Base-by-base conservation (phyloP, 1,284 basidiomycete species). In the Ceratobasidium sp. region DNA sequence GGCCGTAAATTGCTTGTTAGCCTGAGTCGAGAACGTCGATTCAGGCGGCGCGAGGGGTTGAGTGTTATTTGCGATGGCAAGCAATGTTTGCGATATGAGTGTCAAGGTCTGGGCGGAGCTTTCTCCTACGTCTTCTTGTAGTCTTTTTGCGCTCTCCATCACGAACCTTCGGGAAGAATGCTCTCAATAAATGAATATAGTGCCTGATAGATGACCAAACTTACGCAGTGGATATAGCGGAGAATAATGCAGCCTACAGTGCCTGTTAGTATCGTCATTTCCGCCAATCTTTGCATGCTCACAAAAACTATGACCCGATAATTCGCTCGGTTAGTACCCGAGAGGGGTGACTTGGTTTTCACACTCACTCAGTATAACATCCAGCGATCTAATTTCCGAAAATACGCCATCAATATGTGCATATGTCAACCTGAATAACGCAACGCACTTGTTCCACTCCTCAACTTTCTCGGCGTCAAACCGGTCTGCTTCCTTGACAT, bases 221-320 rank as follows among this genome's bases (percentile, higher is more conserved):
- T 2, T 20, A 55, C 53, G 53, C 32, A 35, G 53, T 55, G 4
- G 53, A 35, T 6, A 55, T 34, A 10, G 53, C 53, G 5, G 53
- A 55, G 53, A 55, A 55, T 25, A 55, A 22, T 6, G 53, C 53
- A 20, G 53, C 53, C 53, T 55, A 50, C 12, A 10, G 6, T 12
- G 5, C 13, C 13, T 31, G 29, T 20, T 27, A 20, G 13, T 27
- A 10, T 38, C 17, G 40, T 15, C 22, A 29, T 17, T 38, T 35
- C 2, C 12, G 13, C 34, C 5, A 35, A 17, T n/a, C n/a, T n/a
- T n/a, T n/a, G 35, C n/a, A n/a, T n/a, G 35, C 53, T 55, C 13
- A 35, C 53, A 34, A 55, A 55, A 35, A 55, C 53, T 55, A 22
- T 22, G 25, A 2, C 1, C 27, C 22, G 53, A 10, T 7, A 3